A percentile compares a stretch with the other conserved stretches of the same genome.
These are phyloP conservation scores for Beta vulgaris DNA, from an alignment of 148 eudicot species.

Conservation along the genomic window DNA sequence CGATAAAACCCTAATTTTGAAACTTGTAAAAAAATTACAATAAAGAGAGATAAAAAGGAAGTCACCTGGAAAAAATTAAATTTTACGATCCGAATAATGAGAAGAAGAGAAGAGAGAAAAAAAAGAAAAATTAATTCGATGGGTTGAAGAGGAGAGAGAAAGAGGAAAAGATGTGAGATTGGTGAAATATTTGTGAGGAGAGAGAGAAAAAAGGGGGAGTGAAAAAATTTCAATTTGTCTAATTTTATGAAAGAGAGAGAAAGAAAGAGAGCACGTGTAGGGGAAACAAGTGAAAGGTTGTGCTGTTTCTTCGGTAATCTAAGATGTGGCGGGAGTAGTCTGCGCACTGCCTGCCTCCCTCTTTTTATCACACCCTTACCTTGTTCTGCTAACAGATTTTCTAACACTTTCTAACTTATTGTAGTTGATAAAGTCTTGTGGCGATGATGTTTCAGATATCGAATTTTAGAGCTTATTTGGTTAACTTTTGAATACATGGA, in stretches of 20 bases:
- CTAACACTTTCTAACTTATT: too few relatives aligned
- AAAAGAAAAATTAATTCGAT: constrained; percentile 14
- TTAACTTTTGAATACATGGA: too few relatives aligned
- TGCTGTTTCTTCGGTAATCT: constrained; percentile 27
- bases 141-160: constrained; percentile 10
- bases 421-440: too few relatives aligned
- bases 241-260: not conserved
- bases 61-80: not conserved
- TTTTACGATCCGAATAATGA: too few relatives aligned
- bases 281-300: constrained; percentile 16
- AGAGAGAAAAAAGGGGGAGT: constrained; percentile 20
- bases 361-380: too few relatives aligned
- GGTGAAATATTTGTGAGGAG: constrained; percentile 4
- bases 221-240: not conserved
- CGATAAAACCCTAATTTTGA: constrained; percentile 25
- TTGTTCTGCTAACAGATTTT: too few relatives aligned
- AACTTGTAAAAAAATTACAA: not conserved
- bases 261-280: constrained; percentile 35
- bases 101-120: not conserved
- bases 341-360: not conserved
- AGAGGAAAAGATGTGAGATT: constrained; percentile 1
- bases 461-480: too few relatives aligned
- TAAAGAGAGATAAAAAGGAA: not conserved
- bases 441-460: too few relatives aligned
- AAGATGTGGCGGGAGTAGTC: constrained; percentile 39